Evolutionary conservation across 2,329 filamentous ascomycete genomes (phyloP).

Genomic region (Penicillium sp.): DNA sequence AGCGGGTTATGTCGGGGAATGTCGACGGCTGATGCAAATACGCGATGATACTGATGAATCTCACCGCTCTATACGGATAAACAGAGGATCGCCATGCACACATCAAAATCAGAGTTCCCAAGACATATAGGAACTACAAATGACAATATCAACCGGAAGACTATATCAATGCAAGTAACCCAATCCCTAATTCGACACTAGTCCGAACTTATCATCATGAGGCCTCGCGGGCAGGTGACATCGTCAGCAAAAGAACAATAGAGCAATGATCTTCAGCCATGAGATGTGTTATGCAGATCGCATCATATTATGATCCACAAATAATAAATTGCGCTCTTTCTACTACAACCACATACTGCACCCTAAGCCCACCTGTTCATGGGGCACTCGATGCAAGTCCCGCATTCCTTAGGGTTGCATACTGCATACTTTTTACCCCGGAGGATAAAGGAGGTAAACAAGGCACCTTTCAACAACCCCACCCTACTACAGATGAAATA

Average conservation of each 20-base stretch:
- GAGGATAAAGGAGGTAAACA: slow-evolving; percentile 1
- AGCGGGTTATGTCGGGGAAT: neutral
- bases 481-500: neutral
- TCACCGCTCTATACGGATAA: neutral
- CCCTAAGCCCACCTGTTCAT: neutral
- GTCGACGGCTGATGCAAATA: neutral
- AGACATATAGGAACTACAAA: neutral
- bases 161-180: neutral
- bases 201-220: neutral
- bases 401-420: slow-evolving; percentile 1
- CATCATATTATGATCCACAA: neutral
- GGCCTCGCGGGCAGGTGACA: slow-evolving; percentile 1
- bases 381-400: neutral
- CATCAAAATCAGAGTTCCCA: no score
- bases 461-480: neutral
- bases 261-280: neutral
- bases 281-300: neutral
- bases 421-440: slow-evolving; percentile 2
- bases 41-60: neutral
- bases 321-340: neutral
- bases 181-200: neutral
- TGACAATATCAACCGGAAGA: neutral
- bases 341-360: no score
- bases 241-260: neutral
- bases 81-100: neutral